Evolutionary conservation across 495 filamentous ascomycete species (phyloP), one percentile per base, ranked within the genome.

Genomic region (Aspergillus taichungensis): DNA sequence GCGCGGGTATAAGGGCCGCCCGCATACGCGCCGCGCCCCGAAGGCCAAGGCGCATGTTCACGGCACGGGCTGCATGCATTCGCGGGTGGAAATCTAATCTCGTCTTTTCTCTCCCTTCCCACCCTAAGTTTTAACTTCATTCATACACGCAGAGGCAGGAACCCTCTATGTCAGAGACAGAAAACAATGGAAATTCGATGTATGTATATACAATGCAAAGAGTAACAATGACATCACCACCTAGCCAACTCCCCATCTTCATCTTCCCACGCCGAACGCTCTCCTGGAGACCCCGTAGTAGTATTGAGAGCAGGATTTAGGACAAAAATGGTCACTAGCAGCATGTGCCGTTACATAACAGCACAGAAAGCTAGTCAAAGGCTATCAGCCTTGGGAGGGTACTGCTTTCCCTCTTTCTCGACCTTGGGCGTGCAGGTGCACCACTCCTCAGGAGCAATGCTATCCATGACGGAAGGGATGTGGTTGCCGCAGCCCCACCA

Each of bases 401-500:
- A 84, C 45, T 67, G 49, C 59, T 78, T 77, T 1, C 80, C 82
- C 7, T 76, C 73, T 8, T 63, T 67, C 55, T 79, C 73, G 10
- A 82, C 73, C 59, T 75, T 76, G 9, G 82, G 80, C 43, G 68
- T 59, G 47, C 83, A 87, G 2, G 69, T 68, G 56, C 85, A 89
- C 63, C 84, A 73, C 27, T 85, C 64, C 9, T 67, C 55, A 29
- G 71, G 63, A 3, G 81, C 74, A 18, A 87, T 60, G 0, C 57
- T 41, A 56, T 84, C 83, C 69, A 89, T 77, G 8, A 87, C 83
- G 1, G 52, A 61, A 11, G 82, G 73, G 38, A 89, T 72, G 54
- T 89, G 85, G 27, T 33, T 60, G 34, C 85, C 84, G 65, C 85
- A 89, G 45, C 85, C 84, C 51, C 63, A 73, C 85, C 84, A 89